These are phyloP conservation scores for Pisolithus tinctorius DNA, from an alignment of 768 basidiomycete species.

Conservation along the genomic window DNA sequence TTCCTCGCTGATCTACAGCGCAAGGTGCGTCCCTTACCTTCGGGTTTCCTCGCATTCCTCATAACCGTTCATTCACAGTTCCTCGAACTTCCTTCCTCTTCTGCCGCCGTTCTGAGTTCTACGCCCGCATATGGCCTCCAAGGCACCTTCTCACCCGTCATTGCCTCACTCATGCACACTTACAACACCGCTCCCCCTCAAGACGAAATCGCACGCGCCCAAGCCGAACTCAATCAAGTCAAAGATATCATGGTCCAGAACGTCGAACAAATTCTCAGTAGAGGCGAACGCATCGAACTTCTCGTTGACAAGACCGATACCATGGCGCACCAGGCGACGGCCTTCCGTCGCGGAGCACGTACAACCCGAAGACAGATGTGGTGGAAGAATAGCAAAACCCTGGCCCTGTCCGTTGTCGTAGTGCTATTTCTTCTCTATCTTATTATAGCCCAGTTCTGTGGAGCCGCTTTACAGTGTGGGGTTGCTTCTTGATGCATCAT, in stretches of 20 bases:
- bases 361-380: constrained; percentile 82
- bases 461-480: constrained; percentile 66
- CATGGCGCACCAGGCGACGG: constrained; percentile 90
- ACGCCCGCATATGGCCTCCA: constrained; percentile 61
- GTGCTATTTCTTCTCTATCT: constrained; percentile 72
- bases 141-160: constrained; percentile 61
- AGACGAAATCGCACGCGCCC: constrained; percentile 88
- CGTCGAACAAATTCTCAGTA: constrained; percentile 89
- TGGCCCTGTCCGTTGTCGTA: constrained; percentile 66
- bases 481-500: neutral
- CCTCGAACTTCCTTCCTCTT: constrained; percentile 55
- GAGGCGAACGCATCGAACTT: constrained; percentile 93
- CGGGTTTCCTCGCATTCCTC: constrained; percentile 1
- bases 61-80: constrained; percentile 37
- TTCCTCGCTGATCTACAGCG: constrained; percentile 85
- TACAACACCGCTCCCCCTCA: constrained; percentile 85
- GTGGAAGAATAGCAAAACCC: constrained; percentile 75
- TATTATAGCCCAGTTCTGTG: constrained; percentile 85
- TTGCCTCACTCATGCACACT: constrained; percentile 72
- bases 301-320: constrained; percentile 96
- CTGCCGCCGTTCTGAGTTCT: constrained; percentile 40
- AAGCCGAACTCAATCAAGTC: constrained; percentile 80
- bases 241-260: constrained; percentile 99
- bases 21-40: constrained; percentile 37
- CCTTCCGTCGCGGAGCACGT: constrained; percentile 84